These are phyloP conservation scores for Pleurotus citrinopileatus DNA, from an alignment of 768 basidiomycete genomes.

Conservation along the genomic window DNA sequence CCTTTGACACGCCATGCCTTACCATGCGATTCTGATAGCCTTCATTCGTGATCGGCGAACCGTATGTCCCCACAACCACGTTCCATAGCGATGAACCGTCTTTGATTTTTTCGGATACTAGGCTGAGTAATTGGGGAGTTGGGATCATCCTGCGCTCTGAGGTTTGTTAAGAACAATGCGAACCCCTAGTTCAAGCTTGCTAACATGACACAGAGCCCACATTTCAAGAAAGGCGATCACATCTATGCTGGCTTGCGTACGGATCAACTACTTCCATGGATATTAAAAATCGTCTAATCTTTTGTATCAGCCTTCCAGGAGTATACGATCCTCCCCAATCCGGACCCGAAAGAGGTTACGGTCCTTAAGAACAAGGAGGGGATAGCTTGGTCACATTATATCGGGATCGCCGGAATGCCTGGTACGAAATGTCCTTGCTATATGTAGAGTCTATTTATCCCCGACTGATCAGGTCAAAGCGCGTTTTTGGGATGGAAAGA, in stretches of 20 bases:
- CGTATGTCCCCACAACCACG: slow-evolving; percentile 17
- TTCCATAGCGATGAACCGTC: not conserved
- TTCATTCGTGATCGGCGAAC: slow-evolving; percentile 17
- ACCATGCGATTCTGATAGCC: slow-evolving; percentile 10
- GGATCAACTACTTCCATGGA: not conserved
- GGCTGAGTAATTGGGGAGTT: not conserved
- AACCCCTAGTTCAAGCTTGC: not conserved
- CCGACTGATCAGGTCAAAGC: not conserved
- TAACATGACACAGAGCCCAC: not conserved
- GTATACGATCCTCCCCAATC: not conserved
- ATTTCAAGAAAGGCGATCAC: not conserved
- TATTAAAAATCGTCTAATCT: not conserved
- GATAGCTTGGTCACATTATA: not conserved
- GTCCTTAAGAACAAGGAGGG: not conserved
- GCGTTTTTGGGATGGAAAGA: not conserved
- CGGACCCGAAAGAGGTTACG: not conserved
- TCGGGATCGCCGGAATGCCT: slow-evolving; percentile 1
- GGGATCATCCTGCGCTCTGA: not conserved
- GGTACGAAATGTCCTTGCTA: not conserved
- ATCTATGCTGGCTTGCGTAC: not conserved
- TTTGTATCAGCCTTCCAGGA: not conserved
- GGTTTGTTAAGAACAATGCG: not conserved
- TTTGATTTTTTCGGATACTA: not conserved
- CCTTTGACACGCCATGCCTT: not conserved
- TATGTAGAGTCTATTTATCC: not conserved